Base-by-base conservation (phyloP, 2,329 filamentous ascomycete genomes). In the Colletotrichum nymphaeae region DNA sequence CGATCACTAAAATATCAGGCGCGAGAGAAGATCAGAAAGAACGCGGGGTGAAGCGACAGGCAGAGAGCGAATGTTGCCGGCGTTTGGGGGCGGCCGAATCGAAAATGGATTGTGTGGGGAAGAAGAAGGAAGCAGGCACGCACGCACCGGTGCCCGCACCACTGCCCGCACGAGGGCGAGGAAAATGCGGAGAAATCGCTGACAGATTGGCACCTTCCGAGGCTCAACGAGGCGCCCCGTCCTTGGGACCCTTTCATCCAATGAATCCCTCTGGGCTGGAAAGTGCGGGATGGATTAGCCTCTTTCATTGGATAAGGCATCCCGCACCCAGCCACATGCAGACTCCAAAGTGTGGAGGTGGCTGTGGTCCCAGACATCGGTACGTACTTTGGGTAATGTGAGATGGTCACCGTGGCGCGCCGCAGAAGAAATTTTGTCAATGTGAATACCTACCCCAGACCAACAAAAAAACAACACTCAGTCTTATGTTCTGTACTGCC, bases 41-140 rank as follows among this genome's bases (percentile, higher is more conserved):
- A 22, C 3, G 42, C 19, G 42, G 42, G 42, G 19, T 49, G 42
- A 49, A 49, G 42, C 42, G 42, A 49, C 19, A 22, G 16, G 8
- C 19, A 49, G 8, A 19, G 11, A 24, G 52, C 9, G 52, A 28
- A 56, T 56, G 14, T 28, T 19, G 53, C 53, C 53, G 11, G 53
- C 28, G 49, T n/a, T 63, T 42, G 62, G 49, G 30, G 24, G 16
- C 26, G n/a, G 59, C 42, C 26, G 60, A 53, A 42, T 46, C 19
- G 16, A 14, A 46, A 53, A 69, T 69, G 70, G 70, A 57, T 73
- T 57, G 66, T 73, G 70, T 73, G 70, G 70, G 66, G 70, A 69
- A 69, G 56, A 63, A 53, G 37, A 59, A 62, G 28, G 65, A 53
- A 52, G 42, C 24, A 32, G 28, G 24, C 28, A 28, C 30, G 42